Conservation (phyloP, 176 grass and related monocot genomes). For the Thinopyrum elongatum region DNA sequence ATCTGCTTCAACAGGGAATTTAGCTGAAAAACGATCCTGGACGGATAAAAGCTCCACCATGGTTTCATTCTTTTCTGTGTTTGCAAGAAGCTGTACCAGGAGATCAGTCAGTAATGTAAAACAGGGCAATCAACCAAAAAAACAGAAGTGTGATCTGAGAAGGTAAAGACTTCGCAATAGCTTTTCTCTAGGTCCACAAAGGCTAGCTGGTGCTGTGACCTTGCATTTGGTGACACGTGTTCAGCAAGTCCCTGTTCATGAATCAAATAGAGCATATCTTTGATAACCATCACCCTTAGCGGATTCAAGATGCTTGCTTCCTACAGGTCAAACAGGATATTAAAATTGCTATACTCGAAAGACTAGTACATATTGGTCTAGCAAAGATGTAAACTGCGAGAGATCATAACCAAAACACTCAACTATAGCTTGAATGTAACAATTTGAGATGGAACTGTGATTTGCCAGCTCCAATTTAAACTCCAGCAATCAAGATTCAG, state of each 20-base stretch:
- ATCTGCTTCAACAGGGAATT: conserved; percentile 47
- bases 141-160: background rate
- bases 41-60: conserved; percentile 43
- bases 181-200: conserved; percentile 73
- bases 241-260: conserved; percentile 70
- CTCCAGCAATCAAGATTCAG: background rate
- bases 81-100: conserved; percentile 47
- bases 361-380: background rate
- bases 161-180: conserved; percentile 48
- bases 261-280: conserved; percentile 81
- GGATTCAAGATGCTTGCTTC: conserved; percentile 61
- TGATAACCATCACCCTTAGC: conserved; percentile 72
- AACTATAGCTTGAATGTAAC: background rate
- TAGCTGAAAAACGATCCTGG: conserved; percentile 60
- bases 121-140: background rate
- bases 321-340: conserved; percentile 36
- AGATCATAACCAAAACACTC: background rate
- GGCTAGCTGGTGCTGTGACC: conserved; percentile 45
- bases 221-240: conserved; percentile 44
- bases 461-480: background rate
- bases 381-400: background rate
- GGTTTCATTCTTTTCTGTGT: conserved; percentile 42
- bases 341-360: background rate
- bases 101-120: conserved; percentile 26
- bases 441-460: background rate